A percentile compares a stretch with the other conserved stretches of the same genome.
These are phyloP conservation scores for Metschnikowia picachoensis DNA, from an alignment of 805 yeast species.

Conservation along the genomic window DNA sequence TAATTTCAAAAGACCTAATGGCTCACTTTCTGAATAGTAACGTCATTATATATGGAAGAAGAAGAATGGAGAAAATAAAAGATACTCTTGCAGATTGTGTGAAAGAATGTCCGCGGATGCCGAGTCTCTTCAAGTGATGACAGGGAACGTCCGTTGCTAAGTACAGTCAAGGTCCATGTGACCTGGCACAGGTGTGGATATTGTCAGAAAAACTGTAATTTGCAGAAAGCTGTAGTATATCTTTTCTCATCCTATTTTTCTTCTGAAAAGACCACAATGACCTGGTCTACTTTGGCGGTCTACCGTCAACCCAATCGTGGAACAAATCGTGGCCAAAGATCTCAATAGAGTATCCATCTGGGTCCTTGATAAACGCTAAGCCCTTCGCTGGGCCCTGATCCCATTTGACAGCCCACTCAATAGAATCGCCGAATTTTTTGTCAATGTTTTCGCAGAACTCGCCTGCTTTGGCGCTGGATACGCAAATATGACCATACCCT, in stretches of 20 bases:
- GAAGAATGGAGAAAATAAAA: no score
- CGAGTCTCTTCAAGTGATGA: no score
- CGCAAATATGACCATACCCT: constrained; percentile 86
- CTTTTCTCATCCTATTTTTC: neutral
- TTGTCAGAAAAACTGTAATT: neutral
- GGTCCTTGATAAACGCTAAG: constrained; percentile 77
- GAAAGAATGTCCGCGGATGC: no score
- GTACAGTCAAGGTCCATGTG: no score
- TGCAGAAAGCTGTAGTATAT: no score
- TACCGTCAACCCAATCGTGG: constrained; percentile 16
- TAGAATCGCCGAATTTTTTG: constrained; percentile 36
- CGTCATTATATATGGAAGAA: no score
- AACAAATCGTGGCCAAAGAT: constrained; percentile 46
- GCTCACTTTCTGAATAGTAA: no score
- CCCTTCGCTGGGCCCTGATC: constrained; percentile 53
- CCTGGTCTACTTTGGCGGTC: constrained; percentile 10
- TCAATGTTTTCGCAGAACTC: constrained; percentile 52
- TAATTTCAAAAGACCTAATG: no score
- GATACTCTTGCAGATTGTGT: no score
- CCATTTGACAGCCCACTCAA: constrained; percentile 56
- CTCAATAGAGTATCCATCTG: constrained; percentile 87
- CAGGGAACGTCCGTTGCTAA: no score
- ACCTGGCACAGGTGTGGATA: no score
- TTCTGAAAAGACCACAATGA: neutral
- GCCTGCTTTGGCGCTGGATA: constrained; percentile 62